A percentile compares a stretch with the other conserved stretches of the same genome.
Conservation (phyloP, 78 protist genomes). For the Isochrysis galbana region DNA sequence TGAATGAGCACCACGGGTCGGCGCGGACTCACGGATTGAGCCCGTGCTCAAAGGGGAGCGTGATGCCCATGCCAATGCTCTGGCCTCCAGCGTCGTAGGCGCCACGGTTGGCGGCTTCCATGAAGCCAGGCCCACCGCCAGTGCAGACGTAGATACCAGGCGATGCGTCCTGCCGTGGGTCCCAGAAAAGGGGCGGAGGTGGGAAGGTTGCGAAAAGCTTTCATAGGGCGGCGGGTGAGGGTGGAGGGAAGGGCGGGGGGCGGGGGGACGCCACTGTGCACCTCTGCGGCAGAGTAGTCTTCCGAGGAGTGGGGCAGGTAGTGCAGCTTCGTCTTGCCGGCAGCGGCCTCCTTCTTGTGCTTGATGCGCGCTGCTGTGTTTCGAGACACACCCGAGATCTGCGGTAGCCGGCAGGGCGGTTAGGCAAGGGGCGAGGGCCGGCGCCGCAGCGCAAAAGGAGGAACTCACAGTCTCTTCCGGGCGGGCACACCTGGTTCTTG, state of each 20-base stretch:
- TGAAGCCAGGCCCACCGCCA: conserved; percentile 50
- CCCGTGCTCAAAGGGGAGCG: conserved; percentile 61
- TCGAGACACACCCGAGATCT: background rate
- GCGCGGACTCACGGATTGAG: conserved; percentile 48
- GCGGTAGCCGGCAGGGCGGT: too few species aligned
- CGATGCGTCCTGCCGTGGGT: background rate
- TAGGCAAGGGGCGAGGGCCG: too few species aligned
- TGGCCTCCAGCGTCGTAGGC: conserved; percentile 15
- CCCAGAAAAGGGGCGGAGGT: background rate
- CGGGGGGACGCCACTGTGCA: too few species aligned
- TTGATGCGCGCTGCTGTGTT: background rate
- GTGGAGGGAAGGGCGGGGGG: too few species aligned
- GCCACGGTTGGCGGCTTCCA: conserved; percentile 47
- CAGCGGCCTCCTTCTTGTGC: background rate
- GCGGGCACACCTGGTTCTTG: background rate
- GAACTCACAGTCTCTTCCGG: too few species aligned
- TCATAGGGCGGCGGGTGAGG: too few species aligned
- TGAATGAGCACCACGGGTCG: too few species aligned
- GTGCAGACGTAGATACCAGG: conserved; percentile 17
- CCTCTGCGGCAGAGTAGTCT: too few species aligned
- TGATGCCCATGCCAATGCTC: conserved; percentile 49
- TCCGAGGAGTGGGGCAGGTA: conserved; percentile 3
- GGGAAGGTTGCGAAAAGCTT: too few species aligned
- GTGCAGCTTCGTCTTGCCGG: background rate
- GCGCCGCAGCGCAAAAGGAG: too few species aligned